Evolutionary conservation across 805 yeast species (phyloP), one percentile per base, ranked within the genome.

Genomic region (Kuraishia borneana): DNA sequence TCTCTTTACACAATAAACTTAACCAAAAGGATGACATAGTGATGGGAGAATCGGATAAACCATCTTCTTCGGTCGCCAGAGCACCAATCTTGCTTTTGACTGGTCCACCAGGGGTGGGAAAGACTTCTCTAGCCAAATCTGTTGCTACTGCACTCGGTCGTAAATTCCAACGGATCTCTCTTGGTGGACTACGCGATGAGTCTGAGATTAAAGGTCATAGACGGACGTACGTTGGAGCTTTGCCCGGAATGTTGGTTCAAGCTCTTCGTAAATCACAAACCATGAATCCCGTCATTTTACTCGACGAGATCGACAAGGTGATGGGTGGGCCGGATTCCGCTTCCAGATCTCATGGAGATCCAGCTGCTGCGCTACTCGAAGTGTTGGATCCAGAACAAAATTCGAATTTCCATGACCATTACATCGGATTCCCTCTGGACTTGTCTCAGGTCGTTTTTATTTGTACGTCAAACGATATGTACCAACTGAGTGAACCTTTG

Each of bases 41-140:
- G 8, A 7, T 19, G 14, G 23, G 26, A 2, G 16, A 33, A 25
- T 22, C 6, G 4, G 13, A 4, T 9, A 25, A 23, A 21, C 13
- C 5, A 6, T 7, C 35, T 13, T 4, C 5, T 6, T 16, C 31
- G 10, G 18, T 23, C 9, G 19, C 45, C 3, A 54, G 50, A 47
- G 71, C 94, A 1, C 95, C 95, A 5, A 84, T 85, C 30, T 54
- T 85, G 28, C 63, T 85, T 54, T 65, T 85, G 37, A 84, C 83
- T 5, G 96, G 95, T 1, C 95, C 95, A 8, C 96, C 95, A 0
- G 96, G 96, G 25, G 92, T 84, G 10, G 96, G 96, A 20, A 85
- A 85, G 53, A 85, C 96, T 0, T 79, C 92, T 1, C 61, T 85
- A 37, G 95, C 95, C 4, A 75, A 76, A 47, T 81, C 94, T 0